Percentiles rank a stretch among this genome's conserved stretches.
These are phyloP conservation scores for Alternaria sp. DNA, from an alignment of 2,329 filamentous ascomycete genomes.

Conservation along the genomic window DNA sequence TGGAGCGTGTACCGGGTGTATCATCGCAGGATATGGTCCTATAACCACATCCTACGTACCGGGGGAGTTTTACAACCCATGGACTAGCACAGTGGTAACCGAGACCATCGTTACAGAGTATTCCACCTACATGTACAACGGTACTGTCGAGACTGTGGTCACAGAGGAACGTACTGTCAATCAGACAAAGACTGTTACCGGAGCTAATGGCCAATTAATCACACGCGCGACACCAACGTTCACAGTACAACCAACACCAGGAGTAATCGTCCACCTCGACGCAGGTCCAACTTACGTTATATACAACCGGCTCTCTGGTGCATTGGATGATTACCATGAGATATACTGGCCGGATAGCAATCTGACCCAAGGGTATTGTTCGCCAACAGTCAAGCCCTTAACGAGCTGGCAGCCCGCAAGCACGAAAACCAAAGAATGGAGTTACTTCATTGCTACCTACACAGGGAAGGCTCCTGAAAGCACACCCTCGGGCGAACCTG, in stretches of 20 bases:
- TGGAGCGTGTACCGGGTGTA: conserved; percentile 43
- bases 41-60: conserved; percentile 30
- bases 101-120: conserved; percentile 36
- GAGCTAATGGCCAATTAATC: conserved; percentile 21
- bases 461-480: conserved; percentile 12
- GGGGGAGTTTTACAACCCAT: conserved; percentile 14
- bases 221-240: conserved; percentile 36
- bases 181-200: conserved; percentile 36
- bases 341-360: background rate
- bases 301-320: conserved; percentile 40
- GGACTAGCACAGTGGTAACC: conserved; percentile 36
- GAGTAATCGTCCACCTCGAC: conserved; percentile 21
- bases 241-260: conserved; percentile 27
- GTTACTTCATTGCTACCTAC: conserved; percentile 37
- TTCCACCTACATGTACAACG: conserved; percentile 36
- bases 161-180: conserved; percentile 35
- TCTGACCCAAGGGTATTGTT: conserved; percentile 13
- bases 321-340: conserved; percentile 20
- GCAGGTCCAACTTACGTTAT: conserved; percentile 44
- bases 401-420: conserved; percentile 28
- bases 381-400: conserved; percentile 20
- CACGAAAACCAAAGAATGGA: conserved; percentile 30
- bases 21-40: conserved; percentile 35
- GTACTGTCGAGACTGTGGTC: conserved; percentile 36
- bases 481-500: conserved; percentile 4